Evolutionary conservation across 371 early-diverging fungal species (phyloP), one percentile per base, ranked within the genome.

Genomic region (Fennellomyces sp.): DNA sequence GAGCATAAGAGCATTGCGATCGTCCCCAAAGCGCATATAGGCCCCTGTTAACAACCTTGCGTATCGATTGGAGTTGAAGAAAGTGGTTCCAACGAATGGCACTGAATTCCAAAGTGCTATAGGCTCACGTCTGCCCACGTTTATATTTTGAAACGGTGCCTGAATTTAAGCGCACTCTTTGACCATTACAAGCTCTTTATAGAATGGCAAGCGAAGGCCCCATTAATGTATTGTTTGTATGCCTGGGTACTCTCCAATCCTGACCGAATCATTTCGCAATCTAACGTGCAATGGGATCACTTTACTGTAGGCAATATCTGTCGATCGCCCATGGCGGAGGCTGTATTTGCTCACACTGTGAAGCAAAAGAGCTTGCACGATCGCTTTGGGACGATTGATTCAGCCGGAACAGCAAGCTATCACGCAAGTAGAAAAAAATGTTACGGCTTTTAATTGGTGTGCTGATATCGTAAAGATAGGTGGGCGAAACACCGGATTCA

Each of bases 261-360:
- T 39, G 15, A 39, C 10, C 23, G n/a, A 17, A 23, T 4, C 17
- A 17, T 5, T 21, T 21, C 3, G 17, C 12, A 15, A 45, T 41
- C n/a, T 41, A n/a, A n/a, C n/a, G n/a, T n/a, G n/a, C n/a, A n/a
- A n/a, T n/a, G n/a, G n/a, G n/a, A n/a, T n/a, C n/a, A n/a, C n/a
- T 41, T 8, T 10, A 3, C 3, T n/a, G n/a, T 55, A 81, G 88
- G 94, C 63, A 96, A 96, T 77, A 95, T 95, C 60, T 96, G 94
- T 73, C 89, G 96, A 45, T 76, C 89, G 13, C 89, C 88, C n/a
- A 94, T 91, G 93, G 94, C 94, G 21, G 94, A 94, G 61, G 97
- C 97, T 12, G 96, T 95, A 10, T 96, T 97, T 70, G 75, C 79
- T 2, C 84, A 92, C 52, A 77, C 78, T 13, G 88, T 96, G 15